Evolutionary conservation across 192 early-diverging fungal genomes (phyloP), one percentile per base, ranked within the genome.

Genomic region (Mortierella antarctica): DNA sequence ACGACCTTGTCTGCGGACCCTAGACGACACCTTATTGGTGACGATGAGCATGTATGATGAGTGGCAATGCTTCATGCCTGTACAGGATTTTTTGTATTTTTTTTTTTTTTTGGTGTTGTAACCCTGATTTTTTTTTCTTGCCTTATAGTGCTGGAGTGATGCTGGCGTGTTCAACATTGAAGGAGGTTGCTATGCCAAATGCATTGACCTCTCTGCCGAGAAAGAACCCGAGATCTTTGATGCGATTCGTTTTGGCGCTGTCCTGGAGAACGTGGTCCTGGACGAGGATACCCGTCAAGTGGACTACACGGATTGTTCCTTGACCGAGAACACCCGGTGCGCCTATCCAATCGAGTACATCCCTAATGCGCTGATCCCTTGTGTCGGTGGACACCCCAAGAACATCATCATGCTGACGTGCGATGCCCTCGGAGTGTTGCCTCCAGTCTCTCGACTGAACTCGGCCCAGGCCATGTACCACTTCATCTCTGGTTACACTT

Each of bases 191-290:
- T 99, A 99, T 80, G 97, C 97, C 72, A 99, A 99, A 88, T 92
- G 92, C 74, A 95, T 99, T 71, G 95, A 97, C 71, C 87, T 99
- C 49, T 96, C 95, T 12, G 92, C 92, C 50, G 96, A 95, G 76
- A 99, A 98, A 91, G 97, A 99, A 82, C 97, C 97, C 66, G 97
- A 98, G 85, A 99, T 99, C 87, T 99, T 95, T 86, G 91, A 92
- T 67, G 97, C 97, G 51, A 98, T 99, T 82, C 91, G 92, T 21
- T 98, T 96, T 81, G 97, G 97, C 60, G 89, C 95, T 17, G 93
- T 99, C 10, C 88, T 99, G 40, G 97, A 99, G 87, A 99, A 99
- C 73, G 96, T 99, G 70, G 91, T 96, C 51, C 93, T 92, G 79
- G 90, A 96, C 84, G 82, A 87, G 54, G 81, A 89, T 65, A 89